A percentile compares a stretch with the other conserved stretches of the same genome.
Conservation (phyloP, 495 filamentous ascomycete genomes). For the Lasiosphaeria ovina region DNA sequence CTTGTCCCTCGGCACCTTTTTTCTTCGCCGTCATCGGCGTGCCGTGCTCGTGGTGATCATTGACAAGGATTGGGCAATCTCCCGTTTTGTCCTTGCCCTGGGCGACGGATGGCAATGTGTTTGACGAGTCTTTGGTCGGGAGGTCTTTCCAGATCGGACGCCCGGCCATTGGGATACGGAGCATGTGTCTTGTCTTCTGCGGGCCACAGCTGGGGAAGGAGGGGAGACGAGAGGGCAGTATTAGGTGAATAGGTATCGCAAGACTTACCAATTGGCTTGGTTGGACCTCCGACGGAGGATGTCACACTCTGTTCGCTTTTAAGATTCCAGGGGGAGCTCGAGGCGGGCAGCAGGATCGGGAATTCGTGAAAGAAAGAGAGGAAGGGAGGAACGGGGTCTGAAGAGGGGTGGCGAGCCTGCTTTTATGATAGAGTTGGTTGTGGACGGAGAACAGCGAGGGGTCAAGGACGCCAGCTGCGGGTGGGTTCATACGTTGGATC, state of each 20-base stretch:
- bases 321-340: conserved; percentile 13
- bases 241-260: neutral
- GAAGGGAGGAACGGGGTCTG: conserved; percentile 12
- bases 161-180: neutral
- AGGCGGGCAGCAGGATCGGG: conserved; percentile 16
- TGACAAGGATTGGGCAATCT: neutral
- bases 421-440: conserved; percentile 27
- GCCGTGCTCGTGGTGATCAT: neutral
- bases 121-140: neutral
- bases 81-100: neutral
- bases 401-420: conserved; percentile 21
- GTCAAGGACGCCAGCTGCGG: conserved; percentile 15
- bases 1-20: no score
- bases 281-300: conserved; percentile 16
- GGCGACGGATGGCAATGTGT: neutral
- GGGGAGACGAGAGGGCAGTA: neutral
- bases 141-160: neutral
- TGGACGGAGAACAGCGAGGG: conserved; percentile 9
- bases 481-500: conserved; percentile 17
- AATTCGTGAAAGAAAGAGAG: conserved; percentile 28
- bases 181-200: conserved; percentile 15
- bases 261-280: conserved; percentile 32
- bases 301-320: conserved; percentile 18
- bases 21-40: neutral
- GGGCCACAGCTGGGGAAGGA: neutral